phyloP scores from a whole-genome alignment of 352 stramenopile genomes.

The Albugo laibachii region DNA sequence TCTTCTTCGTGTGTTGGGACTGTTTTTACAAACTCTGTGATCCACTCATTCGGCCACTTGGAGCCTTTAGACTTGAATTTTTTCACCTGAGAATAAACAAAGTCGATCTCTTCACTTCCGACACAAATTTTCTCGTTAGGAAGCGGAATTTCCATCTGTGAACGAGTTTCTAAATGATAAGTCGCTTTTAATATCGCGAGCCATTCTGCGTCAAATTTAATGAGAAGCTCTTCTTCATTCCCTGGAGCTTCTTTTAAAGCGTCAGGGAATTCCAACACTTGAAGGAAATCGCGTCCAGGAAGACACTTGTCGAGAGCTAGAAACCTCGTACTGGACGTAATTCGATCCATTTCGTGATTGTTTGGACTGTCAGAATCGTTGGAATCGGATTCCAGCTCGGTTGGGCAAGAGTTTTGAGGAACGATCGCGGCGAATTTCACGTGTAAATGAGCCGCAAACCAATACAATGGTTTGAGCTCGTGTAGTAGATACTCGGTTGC shows the following conservation, averaged over 20 bases:
- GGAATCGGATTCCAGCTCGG: neutral
- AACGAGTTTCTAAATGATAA: conserved; percentile 66
- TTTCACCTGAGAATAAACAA: conserved; percentile 27
- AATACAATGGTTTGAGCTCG: conserved; percentile 83
- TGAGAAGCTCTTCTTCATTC: conserved; percentile 14
- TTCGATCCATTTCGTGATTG: neutral
- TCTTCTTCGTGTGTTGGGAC: conserved; percentile 36
- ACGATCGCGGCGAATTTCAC: conserved; percentile 96
- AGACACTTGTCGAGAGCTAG: conserved; percentile 99
- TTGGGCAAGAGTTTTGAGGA: conserved; percentile 20
- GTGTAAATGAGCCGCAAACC: conserved; percentile 97
- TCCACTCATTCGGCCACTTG: conserved; percentile 31
- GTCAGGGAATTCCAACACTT: conserved; percentile 76
- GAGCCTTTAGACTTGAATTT: conserved; percentile 37
- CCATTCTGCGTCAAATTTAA: conserved; percentile 92
- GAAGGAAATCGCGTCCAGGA: conserved; percentile 86
- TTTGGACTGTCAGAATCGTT: neutral
- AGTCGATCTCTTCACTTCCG: conserved; percentile 52
- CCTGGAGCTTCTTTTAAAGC: conserved; percentile 2
- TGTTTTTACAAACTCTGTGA: conserved; percentile 64
- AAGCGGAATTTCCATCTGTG: conserved; percentile 38
- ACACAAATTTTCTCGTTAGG: conserved; percentile 58
- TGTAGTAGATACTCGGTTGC: conserved; percentile 84
- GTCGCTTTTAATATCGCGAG: conserved; percentile 85
- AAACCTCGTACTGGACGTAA: conserved; percentile 72